phyloP scores from a whole-genome alignment of 805 yeast genomes.

The Brettanomyces anomalus region DNA sequence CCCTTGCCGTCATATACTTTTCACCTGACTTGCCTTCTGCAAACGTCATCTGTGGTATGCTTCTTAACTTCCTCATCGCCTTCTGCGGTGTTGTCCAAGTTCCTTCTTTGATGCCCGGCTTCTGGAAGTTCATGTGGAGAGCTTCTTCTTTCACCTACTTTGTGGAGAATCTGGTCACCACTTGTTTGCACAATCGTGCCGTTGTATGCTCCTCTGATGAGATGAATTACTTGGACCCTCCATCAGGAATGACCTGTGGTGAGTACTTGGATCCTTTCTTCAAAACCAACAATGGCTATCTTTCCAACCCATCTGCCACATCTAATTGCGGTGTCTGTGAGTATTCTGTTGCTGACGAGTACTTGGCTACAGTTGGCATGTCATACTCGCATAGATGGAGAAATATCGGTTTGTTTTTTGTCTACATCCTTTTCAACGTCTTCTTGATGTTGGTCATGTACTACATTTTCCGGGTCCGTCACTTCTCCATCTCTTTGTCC shows the following conservation, averaged over 20 bases:
- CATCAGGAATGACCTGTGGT: conserved; percentile 57
- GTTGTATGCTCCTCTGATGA: conserved; percentile 44
- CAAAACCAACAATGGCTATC: conserved; percentile 42
- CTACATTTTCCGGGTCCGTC: conserved; percentile 13
- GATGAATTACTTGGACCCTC: conserved; percentile 42
- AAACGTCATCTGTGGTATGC: conserved; percentile 45
- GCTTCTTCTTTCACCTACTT: conserved; percentile 67
- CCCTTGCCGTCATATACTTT: conserved; percentile 43
- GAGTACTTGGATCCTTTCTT: conserved; percentile 36
- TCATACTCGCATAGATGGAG: conserved; percentile 49
- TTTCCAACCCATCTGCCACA: conserved; percentile 44
- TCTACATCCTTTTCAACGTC: conserved; percentile 42
- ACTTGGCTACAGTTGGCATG: conserved; percentile 34
- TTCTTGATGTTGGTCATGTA: conserved; percentile 11
- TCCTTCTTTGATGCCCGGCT: conserved; percentile 52
- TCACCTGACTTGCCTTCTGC: conserved; percentile 64
- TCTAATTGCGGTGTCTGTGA: conserved; percentile 41
- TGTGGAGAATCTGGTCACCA: conserved; percentile 43
- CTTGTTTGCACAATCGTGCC: conserved; percentile 37
- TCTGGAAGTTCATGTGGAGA: conserved; percentile 79
- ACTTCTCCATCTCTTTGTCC: background rate
- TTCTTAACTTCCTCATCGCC: conserved; percentile 47
- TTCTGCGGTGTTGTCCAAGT: conserved; percentile 70
- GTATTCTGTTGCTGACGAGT: conserved; percentile 37
- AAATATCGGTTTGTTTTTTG: conserved; percentile 55